Evolutionary conservation across 2,329 filamentous ascomycete species (phyloP).

Genomic region (Pseudogymnoascus sp.): DNA sequence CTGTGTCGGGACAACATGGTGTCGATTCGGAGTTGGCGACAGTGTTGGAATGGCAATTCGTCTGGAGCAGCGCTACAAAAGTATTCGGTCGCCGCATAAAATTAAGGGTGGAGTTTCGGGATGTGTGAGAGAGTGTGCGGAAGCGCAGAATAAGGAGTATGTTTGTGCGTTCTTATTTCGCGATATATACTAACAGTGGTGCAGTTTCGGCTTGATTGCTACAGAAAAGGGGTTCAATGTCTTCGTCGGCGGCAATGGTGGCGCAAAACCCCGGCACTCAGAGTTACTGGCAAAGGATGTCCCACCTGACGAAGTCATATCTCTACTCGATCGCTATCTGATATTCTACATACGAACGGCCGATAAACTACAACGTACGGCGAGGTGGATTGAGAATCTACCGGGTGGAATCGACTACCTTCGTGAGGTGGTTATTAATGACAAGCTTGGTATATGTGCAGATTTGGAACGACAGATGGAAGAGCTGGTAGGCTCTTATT

Average conservation of each 20-base stretch:
- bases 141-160: constrained; percentile 86
- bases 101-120: constrained; percentile 85
- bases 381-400: constrained; percentile 76
- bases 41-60: constrained; percentile 85
- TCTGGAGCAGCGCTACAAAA: constrained; percentile 85
- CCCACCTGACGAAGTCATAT: constrained; percentile 69
- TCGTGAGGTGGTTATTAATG: constrained; percentile 71
- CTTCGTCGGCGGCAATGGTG: constrained; percentile 83
- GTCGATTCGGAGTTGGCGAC: constrained; percentile 79
- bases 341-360: constrained; percentile 92
- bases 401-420: constrained; percentile 80
- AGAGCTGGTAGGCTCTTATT: constrained; percentile 72
- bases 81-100: constrained; percentile 81
- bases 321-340: constrained; percentile 79
- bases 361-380: constrained; percentile 82
- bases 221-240: constrained; percentile 92
- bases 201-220: constrained; percentile 77
- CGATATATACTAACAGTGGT: constrained; percentile 10
- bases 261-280: constrained; percentile 73
- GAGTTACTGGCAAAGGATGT: constrained; percentile 83
- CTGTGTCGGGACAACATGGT: constrained; percentile 88
- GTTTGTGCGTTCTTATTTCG: constrained; percentile 24
- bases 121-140: constrained; percentile 86
- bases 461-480: constrained; percentile 84
- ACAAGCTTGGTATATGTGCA: constrained; percentile 77